Evolutionary conservation across 75 land plant species (phyloP).

Genomic region (Chamaecyparis obtusa): DNA sequence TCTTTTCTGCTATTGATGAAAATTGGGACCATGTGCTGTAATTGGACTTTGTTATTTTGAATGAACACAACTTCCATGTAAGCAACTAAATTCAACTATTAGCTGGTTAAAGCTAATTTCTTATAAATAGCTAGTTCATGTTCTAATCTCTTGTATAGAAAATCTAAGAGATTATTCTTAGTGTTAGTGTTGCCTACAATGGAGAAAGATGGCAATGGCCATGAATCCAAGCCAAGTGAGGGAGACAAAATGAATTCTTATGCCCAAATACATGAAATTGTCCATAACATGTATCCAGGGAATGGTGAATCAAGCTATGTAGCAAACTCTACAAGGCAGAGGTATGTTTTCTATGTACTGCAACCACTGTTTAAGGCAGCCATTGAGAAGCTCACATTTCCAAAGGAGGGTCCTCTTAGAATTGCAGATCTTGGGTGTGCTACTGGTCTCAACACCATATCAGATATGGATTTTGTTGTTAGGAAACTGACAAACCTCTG

Average conservation of each 20-base stretch:
- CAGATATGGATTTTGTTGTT: conserved; percentile 7
- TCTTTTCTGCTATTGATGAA: too few species aligned
- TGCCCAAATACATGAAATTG: background rate
- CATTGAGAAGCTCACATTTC: background rate
- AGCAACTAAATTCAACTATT: too few species aligned
- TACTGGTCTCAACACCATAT: conserved; percentile 12
- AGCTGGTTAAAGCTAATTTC: too few species aligned
- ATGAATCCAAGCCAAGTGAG: background rate
- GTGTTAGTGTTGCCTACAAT: too few species aligned
- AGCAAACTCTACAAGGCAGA: conserved; percentile 12
- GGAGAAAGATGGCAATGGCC: background rate
- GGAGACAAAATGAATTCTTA: background rate
- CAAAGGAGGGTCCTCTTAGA: conserved; percentile 15
- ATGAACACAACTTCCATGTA: too few species aligned
- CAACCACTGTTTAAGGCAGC: background rate
- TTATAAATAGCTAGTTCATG: too few species aligned
- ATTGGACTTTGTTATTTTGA: too few species aligned
- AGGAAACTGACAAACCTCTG: background rate
- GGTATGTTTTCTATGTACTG: background rate
- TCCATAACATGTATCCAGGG: conserved; percentile 4
- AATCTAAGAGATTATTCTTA: too few species aligned
- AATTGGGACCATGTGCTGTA: too few species aligned
- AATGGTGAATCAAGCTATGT: conserved; percentile 17
- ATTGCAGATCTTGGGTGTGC: conserved; percentile 29
- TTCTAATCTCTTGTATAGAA: too few species aligned